phyloP scores from a whole-genome alignment of 148 eudicot genomes.

The Fallopia convolvulus region DNA sequence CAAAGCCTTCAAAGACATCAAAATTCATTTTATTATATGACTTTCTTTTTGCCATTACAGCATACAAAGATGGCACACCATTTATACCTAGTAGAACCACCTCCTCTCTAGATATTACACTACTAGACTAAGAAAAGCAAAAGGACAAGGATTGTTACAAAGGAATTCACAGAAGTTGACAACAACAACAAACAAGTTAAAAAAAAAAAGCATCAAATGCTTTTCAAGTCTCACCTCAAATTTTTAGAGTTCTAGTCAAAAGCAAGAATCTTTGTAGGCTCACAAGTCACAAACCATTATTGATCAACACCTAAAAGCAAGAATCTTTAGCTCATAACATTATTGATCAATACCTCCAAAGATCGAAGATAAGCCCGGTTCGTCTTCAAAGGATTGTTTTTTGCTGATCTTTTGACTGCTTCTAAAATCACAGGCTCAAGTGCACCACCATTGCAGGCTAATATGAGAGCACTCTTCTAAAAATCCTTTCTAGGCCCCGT shows the following conservation, averaged over 20 bases:
- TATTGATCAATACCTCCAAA: neutral
- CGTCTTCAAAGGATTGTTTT: neutral
- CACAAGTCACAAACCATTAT: neutral
- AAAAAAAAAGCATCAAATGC: neutral
- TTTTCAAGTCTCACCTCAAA: neutral
- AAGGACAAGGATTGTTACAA: slow-evolving; percentile 8
- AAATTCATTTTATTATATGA: neutral
- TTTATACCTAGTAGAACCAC: neutral
- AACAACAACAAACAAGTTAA: slow-evolving; percentile 1
- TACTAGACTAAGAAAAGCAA: neutral
- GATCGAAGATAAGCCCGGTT: neutral
- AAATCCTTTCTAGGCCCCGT: no score
- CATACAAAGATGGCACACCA: neutral
- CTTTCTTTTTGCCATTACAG: neutral
- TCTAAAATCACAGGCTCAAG: neutral
- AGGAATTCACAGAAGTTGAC: slow-evolving; percentile 10
- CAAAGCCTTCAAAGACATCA: neutral
- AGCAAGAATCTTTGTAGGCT: slow-evolving; percentile 6
- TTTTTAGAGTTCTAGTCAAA: neutral
- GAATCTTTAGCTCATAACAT: slow-evolving; percentile 2
- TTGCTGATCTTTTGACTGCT: neutral
- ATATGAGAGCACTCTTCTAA: no score
- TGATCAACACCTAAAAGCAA: slow-evolving; percentile 5
- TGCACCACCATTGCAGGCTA: neutral
- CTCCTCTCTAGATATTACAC: neutral